Base-by-base conservation (phyloP, 176 grass and related monocot species). In the Aegilops speltoides region DNA sequence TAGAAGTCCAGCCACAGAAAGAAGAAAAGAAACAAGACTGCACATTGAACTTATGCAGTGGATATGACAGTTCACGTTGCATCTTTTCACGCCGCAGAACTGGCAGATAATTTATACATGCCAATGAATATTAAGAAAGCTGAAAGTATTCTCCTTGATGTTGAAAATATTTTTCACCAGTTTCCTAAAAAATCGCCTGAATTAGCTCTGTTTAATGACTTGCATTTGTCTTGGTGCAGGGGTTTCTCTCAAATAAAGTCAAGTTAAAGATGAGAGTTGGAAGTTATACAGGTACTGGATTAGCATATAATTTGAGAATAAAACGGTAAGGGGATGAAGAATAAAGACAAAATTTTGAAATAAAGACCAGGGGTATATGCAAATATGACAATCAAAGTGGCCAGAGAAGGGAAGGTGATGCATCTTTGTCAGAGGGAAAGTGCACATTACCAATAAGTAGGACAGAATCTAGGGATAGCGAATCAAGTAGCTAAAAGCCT, bases 401-500 rank as follows among this genome's bases (percentile, higher is more conserved):
- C 59, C 20, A 46, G 19, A 76, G 12, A 75, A 76, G 82, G 34
- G 36, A 84, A 45, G 7, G 38, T 26, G 59, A 76, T 75, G 57
- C 70, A 63, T 12, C 71, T 22, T 59, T 59, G 34, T 72, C 14
- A 40, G 48, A 73, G 68, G 50, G n/a, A 28, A 64, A 60, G 14
- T 60, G 50, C 34, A 41, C 50, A 73, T 40, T 73, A 23, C 28
- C 32, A 13, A 60, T 73, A 60, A 72, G 68, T 74, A 63, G 36
- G 82, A 5, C 23, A 71, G 67, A 74, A 83, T 83, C 68, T 73
- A 73, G 68, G 23, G 67, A 46, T 38, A 66, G 15, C 3, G 33
- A 73, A 72, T 83, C 50, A 73, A 60, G 48, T 72, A 60, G 81
- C 50, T 83, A 59, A n/a, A 83, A 40, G 32, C 32, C 67, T 41